Base-by-base conservation (phyloP, 805 yeast genomes). In the Kuraishia borneana region DNA sequence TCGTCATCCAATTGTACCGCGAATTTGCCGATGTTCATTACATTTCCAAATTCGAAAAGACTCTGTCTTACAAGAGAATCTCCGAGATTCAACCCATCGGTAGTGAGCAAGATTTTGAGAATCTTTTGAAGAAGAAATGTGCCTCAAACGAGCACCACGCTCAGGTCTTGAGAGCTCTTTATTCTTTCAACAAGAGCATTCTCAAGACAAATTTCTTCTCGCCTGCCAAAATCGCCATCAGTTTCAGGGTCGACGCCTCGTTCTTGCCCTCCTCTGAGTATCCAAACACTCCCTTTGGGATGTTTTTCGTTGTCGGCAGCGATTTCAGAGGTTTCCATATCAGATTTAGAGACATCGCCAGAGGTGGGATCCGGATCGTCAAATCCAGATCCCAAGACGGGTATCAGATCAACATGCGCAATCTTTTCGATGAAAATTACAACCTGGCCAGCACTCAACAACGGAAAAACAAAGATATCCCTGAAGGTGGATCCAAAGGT, bases 401-500 rank as follows among this genome's bases (percentile, higher is more conserved):
- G 33, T 92, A 85, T 58, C 73, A 78, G 33, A 73, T 76, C 50
- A 89, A 92, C 52, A 79, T 80, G 43, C 76, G 95, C 46, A 83
- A 83, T 47, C 70, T 89, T 61, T 87, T 89, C 56, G 97, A 92
- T 57, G 98, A 89, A 60, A 89, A 92, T 62, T 89, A 92, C 61
- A 88, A 88, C 55, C 71, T 89, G 58, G 97, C 98, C 27, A 74
- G 79, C 36, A 89, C 98, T 30, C 98, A 89, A 61, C 98, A 92
- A 64, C 73, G 89, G 45, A 89, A 89, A 62, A 92, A 89, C 64
- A 89, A 89, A 65, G 98, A 89, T 64, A 92, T 89, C 39, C 97
- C 98, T 32, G 98, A 89, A 67, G 97, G 98, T 54, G 98, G 98
- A 25, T 84, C 96, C 27, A 89, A 89, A 58, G 98, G 98, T 63